Percentiles rank a stretch among this genome's conserved stretches.
phyloP scores from a whole-genome alignment of 139 green algal genomes.

The Nannochloris sp. region DNA sequence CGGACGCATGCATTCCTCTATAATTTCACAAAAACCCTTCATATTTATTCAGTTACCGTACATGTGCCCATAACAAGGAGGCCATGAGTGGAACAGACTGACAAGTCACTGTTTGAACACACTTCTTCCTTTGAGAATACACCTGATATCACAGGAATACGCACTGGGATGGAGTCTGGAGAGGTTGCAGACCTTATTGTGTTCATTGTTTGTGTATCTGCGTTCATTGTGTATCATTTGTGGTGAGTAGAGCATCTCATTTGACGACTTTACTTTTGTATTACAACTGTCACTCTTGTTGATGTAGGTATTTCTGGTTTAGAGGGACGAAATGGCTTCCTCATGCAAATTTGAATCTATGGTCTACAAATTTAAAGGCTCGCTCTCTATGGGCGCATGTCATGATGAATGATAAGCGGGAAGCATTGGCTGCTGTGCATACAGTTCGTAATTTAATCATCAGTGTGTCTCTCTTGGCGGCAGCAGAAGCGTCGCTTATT shows the following conservation, averaged over 20 bases:
- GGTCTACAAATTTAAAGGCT: constrained; percentile 3
- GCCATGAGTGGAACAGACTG: too few relatives aligned
- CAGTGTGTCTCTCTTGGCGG: constrained; percentile 9
- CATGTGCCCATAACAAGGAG: too few relatives aligned
- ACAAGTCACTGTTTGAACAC: too few relatives aligned
- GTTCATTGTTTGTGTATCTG: not conserved
- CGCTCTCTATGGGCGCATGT: constrained; percentile 5
- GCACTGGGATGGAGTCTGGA: not conserved
- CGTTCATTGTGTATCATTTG: not conserved
- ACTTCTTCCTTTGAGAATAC: not conserved
- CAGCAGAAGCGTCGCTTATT: constrained; percentile 3
- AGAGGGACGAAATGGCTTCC: not conserved
- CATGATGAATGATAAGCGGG: constrained; percentile 4
- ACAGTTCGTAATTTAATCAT: constrained; percentile 13
- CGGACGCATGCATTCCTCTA: too few relatives aligned
- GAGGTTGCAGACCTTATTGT: not conserved
- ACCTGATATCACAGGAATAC: not conserved
- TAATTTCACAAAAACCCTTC: too few relatives aligned
- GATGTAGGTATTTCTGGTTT: not conserved
- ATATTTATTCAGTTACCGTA: too few relatives aligned
- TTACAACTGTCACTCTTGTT: too few relatives aligned
- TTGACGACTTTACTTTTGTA: too few relatives aligned
- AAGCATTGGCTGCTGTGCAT: constrained; percentile 11
- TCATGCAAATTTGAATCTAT: not conserved
- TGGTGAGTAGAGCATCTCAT: not conserved